Evolutionary conservation across 768 basidiomycete genomes (phyloP).

Genomic region (Naganishia onofrii): DNA sequence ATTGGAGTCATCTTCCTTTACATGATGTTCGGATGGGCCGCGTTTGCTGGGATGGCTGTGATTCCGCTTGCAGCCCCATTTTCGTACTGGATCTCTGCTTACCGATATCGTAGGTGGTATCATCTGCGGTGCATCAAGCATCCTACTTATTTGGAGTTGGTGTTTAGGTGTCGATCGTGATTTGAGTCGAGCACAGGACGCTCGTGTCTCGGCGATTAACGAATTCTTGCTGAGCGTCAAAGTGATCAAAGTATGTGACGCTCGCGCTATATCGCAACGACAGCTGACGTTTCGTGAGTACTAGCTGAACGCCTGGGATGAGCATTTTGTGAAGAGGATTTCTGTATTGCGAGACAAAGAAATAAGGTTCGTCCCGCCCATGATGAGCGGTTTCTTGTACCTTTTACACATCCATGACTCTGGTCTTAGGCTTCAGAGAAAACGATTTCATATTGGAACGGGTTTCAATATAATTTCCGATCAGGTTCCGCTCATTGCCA

Average conservation of each 20-base stretch:
- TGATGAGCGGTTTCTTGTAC: background rate
- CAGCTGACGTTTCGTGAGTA: background rate
- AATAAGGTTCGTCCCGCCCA: constrained; percentile 38
- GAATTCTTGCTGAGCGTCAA: constrained; percentile 45
- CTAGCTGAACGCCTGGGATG: constrained; percentile 46
- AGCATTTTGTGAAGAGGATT: constrained; percentile 37
- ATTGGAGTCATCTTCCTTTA: constrained; percentile 40
- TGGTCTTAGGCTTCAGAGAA: constrained; percentile 40
- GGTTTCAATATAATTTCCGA: constrained; percentile 45
- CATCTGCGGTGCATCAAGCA: background rate
- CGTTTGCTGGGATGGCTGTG: constrained; percentile 43
- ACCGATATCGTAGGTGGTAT: constrained; percentile 35
- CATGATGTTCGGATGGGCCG: constrained; percentile 42
- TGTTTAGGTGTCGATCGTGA: constrained; percentile 40
- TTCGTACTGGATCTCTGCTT: constrained; percentile 32
- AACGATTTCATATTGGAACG: constrained; percentile 46
- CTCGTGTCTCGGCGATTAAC: constrained; percentile 41
- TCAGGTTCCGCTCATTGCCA: constrained; percentile 38
- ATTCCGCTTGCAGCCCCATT: constrained; percentile 39
- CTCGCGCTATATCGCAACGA: background rate
- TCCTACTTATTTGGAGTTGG: background rate
- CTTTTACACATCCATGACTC: background rate
- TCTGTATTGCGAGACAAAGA: constrained; percentile 36
- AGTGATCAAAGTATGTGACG: constrained; percentile 43
- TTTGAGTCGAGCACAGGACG: constrained; percentile 40